These are phyloP conservation scores for Talaromyces rugulosus DNA, from an alignment of 2,329 filamentous ascomycete genomes.

Conservation along the genomic window DNA sequence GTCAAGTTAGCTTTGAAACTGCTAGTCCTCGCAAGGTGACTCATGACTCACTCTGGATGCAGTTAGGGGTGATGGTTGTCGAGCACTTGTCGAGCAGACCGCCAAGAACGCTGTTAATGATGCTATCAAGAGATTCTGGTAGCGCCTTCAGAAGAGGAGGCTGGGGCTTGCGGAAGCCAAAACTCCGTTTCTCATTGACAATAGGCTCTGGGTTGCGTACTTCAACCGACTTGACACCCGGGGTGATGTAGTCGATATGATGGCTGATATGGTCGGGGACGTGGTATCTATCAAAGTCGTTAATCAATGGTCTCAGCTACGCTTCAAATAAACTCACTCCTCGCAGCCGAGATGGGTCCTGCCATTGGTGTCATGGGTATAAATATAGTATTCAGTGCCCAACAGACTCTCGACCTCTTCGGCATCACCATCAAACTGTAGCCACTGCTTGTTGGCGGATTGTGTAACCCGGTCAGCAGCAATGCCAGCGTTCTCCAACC, in stretches of 20 bases:
- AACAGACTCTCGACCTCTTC: constrained; percentile 36
- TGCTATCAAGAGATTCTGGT: constrained; percentile 17
- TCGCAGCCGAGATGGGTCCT: constrained; percentile 35
- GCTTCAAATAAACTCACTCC: constrained; percentile 24
- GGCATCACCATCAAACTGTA: constrained; percentile 37
- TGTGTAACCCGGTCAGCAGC: constrained; percentile 21
- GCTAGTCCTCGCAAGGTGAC: no score
- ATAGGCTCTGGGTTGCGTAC: constrained; percentile 18
- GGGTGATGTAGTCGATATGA: constrained; percentile 30
- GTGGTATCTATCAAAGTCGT: constrained; percentile 19
- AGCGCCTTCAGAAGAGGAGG: constrained; percentile 25
- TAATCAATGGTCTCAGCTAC: not conserved
- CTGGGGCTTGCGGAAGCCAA: constrained; percentile 15
- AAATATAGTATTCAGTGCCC: constrained; percentile 36
- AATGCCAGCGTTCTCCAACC: constrained; percentile 26
- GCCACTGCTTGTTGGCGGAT: constrained; percentile 34
- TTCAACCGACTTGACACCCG: constrained; percentile 30
- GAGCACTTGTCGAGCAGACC: constrained; percentile 22
- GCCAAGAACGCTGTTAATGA: constrained; percentile 15
- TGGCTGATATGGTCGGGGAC: constrained; percentile 25
- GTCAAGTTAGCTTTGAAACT: constrained; percentile 10
- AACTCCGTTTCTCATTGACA: constrained; percentile 20
- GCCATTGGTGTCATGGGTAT: constrained; percentile 29
- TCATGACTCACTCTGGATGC: constrained; percentile 28
- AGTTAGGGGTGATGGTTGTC: constrained; percentile 36